Evolutionary conservation across 345 rosid species (phyloP), one percentile per base, ranked within the genome.

Genomic region (Salix udensis): DNA sequence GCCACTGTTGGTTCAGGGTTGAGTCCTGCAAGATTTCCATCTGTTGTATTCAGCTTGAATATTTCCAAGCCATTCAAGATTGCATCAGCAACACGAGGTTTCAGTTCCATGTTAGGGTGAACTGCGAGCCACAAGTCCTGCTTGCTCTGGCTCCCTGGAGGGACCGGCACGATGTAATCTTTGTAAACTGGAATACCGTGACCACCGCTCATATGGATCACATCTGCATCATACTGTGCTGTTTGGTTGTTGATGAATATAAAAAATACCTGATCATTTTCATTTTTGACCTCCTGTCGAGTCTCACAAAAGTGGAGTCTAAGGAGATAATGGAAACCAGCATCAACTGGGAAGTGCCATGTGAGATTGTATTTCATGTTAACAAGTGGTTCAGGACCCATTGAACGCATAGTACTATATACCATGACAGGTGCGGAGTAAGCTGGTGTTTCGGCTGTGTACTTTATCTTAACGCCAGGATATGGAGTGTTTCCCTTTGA

Each of bases 61-160:
- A 80, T 76, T 64, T 80, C 83, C 30, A 71, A 24, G 39, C 83
- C 83, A 21, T 80, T 80, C 73, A 80, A 52, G 53, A 80, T 11
- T 14, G 83, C 79, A 60, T 80, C 76, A 15, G 5, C 1, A 34
- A 9, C 4, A 10, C 0, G 0, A 9, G 37, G 19, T 2, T 18
- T 1, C 2, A 0, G 0, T 0, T 8, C 9, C 4, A 40, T 8
- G 18, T n/a, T 61, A 0, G 85, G 83, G 34, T 74, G 80, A 18
- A 79, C n/a, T 37, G 67, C 71, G 12, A 79, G 69, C 69, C 73
- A 62, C 46, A 75, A 28, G 76, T 39, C n/a, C 75, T 55, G 66
- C 52, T 72, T 72, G 6, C 5, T 42, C 28, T 5, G 44, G 30
- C 39, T 21, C 60, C 64, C 55, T 19, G 16, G 62, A 21, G 68